These are phyloP conservation scores for Eremochloa ophiuroides DNA, from an alignment of 176 grass and related monocot genomes.

Conservation along the genomic window DNA sequence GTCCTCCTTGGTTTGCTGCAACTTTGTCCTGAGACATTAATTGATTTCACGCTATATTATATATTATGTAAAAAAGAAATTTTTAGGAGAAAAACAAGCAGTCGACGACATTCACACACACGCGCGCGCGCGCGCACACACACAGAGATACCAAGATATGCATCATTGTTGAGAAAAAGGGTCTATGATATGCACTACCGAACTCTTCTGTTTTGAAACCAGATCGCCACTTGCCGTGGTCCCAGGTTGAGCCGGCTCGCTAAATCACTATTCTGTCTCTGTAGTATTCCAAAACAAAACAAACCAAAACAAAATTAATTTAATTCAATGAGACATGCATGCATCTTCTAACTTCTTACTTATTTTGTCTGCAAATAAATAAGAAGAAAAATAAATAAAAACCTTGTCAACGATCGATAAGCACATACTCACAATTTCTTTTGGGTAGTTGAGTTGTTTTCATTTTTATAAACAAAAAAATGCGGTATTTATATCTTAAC, in stretches of 20 bases:
- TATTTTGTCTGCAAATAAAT: background rate
- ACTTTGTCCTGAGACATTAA: conserved; percentile 52
- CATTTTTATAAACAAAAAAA: background rate
- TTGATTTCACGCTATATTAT: no score
- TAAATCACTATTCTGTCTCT: conserved; percentile 30
- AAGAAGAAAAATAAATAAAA: background rate
- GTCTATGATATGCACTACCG: conserved; percentile 9
- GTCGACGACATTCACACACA: no score
- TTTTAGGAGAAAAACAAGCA: no score
- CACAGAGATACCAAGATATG: no score
- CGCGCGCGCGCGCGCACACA: no score
- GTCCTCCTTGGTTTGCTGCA: conserved; percentile 54
- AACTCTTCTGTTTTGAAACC: conserved; percentile 57
- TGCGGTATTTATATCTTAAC: background rate
- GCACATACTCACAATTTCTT: background rate
- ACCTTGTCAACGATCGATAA: background rate
- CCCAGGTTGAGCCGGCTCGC: background rate
- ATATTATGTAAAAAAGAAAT: no score
- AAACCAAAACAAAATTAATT: background rate
- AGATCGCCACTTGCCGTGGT: conserved; percentile 46
- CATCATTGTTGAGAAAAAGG: no score
- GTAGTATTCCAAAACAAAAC: background rate
- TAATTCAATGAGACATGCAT: background rate
- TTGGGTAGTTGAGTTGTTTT: background rate
- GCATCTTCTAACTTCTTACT: background rate